Evolutionary conservation across 2,329 filamentous ascomycete species (phyloP), one percentile per base, ranked within the genome.

Genomic region (Cryphonectria parasitica): DNA sequence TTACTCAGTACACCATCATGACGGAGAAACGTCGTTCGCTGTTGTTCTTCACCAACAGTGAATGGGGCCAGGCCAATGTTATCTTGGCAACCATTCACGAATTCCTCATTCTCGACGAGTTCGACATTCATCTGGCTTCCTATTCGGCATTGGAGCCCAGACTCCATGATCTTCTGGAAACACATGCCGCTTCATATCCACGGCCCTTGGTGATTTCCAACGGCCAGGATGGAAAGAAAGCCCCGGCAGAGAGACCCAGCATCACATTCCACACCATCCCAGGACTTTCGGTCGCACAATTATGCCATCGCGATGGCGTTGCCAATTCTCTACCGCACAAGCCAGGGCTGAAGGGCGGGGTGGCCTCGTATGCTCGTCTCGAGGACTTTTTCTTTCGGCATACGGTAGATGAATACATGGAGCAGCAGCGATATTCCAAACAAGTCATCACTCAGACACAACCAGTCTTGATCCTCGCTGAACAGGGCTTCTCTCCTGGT

Each of bases 61-160:
- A 68, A 68, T 68, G 66, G 66, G 66, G 66, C 15, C 66, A 68
- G 56, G 66, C 66, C 25, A 68, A 68, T 28, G 66, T 68, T 36
- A 63, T 68, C 13, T 39, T 68, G 45, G 66, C 66, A 8, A 68
- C 66, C 25, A 52, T 68, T 19, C 66, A 68, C 22, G 66, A 68
- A 8, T 68, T 68, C 56, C 66, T 68, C 11, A 15, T 68, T 34
- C n/a, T 61, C 11, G 66, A 68, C 36, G 28, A 52, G 8, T 68
- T 60, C 19, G 56, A 68, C n/a, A 41, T 68, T 13, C 66, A 68
- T n/a, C 41, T 68, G 6, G 66, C 58, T 25, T 68, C 66, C 0
- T 68, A 68, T 34, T 31, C 66, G n/a, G 45, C 58, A 36, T 49
- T 68, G 22, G 28, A 36, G 8, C 28, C 56, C 7, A 56, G 66